A percentile compares a stretch with the other conserved stretches of the same genome.
Conservation (phyloP, 2,329 filamentous ascomycete genomes). For the Celoporthe dispersa region DNA sequence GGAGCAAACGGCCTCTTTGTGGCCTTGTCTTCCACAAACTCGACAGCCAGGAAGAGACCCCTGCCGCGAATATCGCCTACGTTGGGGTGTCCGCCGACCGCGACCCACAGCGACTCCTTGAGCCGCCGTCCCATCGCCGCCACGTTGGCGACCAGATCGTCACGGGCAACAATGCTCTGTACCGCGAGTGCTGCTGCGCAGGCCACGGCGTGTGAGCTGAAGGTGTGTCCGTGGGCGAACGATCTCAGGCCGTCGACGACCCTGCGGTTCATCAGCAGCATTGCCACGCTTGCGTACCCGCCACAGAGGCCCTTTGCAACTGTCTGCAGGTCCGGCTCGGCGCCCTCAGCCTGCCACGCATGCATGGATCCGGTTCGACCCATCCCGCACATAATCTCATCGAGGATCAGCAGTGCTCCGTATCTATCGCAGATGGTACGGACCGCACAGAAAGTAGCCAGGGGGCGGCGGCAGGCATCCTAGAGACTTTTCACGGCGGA, state of each 20-base stretch:
- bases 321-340: slow-evolving; percentile 67
- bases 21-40: slow-evolving; percentile 32
- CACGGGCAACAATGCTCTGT: slow-evolving; percentile 60
- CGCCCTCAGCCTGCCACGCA: slow-evolving; percentile 61
- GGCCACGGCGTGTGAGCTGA: slow-evolving; percentile 63
- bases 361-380: slow-evolving; percentile 63
- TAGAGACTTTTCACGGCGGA: no score
- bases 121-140: slow-evolving; percentile 55
- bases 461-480: no score
- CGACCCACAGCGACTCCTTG: slow-evolving; percentile 46
- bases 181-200: slow-evolving; percentile 68
- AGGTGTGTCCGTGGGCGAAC: slow-evolving; percentile 62
- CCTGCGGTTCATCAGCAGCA: slow-evolving; percentile 57
- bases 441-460: no score
- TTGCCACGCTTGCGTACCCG: slow-evolving; percentile 66
- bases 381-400: slow-evolving; percentile 76
- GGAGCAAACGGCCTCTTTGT: slow-evolving; percentile 33
- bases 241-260: slow-evolving; percentile 49
- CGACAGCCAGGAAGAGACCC: no score
- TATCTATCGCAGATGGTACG: slow-evolving; percentile 62
- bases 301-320: slow-evolving; percentile 69
- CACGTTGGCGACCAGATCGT: slow-evolving; percentile 64
- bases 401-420: slow-evolving; percentile 75
- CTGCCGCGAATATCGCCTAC: slow-evolving; percentile 65
- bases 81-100: slow-evolving; percentile 48